Evolutionary conservation across 2,329 filamentous ascomycete genomes (phyloP).

Genomic region (Aureobasidium sp.): DNA sequence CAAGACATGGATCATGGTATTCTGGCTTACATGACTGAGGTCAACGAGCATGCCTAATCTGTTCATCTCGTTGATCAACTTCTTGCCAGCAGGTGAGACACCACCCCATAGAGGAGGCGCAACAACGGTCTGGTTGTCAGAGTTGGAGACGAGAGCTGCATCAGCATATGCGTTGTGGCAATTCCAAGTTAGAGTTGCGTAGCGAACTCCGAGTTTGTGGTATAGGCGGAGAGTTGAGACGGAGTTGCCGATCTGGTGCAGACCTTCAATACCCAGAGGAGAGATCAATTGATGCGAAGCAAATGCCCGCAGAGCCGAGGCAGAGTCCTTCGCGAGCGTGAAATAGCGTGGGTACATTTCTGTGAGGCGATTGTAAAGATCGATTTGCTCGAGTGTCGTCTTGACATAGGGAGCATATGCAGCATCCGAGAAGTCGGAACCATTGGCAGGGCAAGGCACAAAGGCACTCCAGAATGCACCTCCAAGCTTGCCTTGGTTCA

Average conservation of each 20-base stretch:
- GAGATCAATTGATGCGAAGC: constrained; percentile 53
- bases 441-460: constrained; percentile 64
- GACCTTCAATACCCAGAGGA: constrained; percentile 72
- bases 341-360: constrained; percentile 59
- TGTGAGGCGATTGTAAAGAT: constrained; percentile 58
- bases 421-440: constrained; percentile 62
- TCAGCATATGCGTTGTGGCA: constrained; percentile 89
- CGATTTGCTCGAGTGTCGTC: constrained; percentile 65
- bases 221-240: constrained; percentile 66
- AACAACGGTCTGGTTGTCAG: constrained; percentile 28
- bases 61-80: constrained; percentile 82
- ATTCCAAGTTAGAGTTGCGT: constrained; percentile 85
- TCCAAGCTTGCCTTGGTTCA: constrained; percentile 62
- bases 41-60: constrained; percentile 91
- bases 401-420: constrained; percentile 60
- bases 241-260: constrained; percentile 90
- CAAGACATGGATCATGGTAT: constrained; percentile 80
- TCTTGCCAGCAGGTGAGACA: constrained; percentile 59
- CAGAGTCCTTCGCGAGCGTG: constrained; percentile 52
- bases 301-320: constrained; percentile 51
- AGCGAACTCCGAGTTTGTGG: constrained; percentile 71
- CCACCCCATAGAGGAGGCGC: constrained; percentile 58
- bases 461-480: constrained; percentile 94
- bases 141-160: constrained; percentile 57
- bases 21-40: constrained; percentile 65